These are phyloP conservation scores for Calonectria hongkongensis DNA, from an alignment of 2,329 filamentous ascomycete genomes.

Conservation along the genomic window DNA sequence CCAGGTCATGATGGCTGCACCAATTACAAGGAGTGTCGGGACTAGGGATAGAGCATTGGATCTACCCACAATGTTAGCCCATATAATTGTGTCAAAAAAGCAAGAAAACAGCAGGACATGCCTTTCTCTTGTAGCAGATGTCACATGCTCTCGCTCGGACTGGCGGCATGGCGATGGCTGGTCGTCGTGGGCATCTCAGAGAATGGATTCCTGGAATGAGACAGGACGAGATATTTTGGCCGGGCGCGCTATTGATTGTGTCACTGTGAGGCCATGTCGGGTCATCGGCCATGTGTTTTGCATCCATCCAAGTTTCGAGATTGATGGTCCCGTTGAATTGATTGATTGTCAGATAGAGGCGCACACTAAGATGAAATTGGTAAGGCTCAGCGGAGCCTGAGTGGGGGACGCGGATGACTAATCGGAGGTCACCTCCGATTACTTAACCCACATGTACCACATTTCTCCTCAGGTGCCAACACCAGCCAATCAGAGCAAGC, in stretches of 20 bases:
- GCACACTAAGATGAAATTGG: neutral
- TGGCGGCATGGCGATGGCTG: constrained; percentile 15
- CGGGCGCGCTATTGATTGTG: neutral
- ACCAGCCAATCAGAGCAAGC: neutral
- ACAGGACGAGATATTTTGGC: too few relatives aligned
- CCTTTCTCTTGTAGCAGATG: constrained; percentile 39
- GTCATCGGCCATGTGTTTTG: constrained; percentile 2
- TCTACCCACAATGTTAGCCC: constrained; percentile 34
- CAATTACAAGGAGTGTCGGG: constrained; percentile 48
- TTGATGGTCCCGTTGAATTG: neutral
- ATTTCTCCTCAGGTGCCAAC: neutral
- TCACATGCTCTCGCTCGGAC: constrained; percentile 31
- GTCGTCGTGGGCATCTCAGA: neutral
- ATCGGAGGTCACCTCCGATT: constrained; percentile 28
- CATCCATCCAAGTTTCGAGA: neutral
- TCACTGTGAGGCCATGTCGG: neutral
- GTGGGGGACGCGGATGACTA: neutral
- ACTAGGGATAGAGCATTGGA: constrained; percentile 49
- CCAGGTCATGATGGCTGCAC: constrained; percentile 47
- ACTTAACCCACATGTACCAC: neutral
- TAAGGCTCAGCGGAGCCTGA: neutral
- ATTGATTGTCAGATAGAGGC: neutral
- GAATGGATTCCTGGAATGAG: neutral
- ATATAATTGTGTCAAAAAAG: neutral
- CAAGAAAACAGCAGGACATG: neutral